These are phyloP conservation scores for Pestalotiopsis sp. DNA, from an alignment of 2,329 filamentous ascomycete species.

Conservation along the genomic window DNA sequence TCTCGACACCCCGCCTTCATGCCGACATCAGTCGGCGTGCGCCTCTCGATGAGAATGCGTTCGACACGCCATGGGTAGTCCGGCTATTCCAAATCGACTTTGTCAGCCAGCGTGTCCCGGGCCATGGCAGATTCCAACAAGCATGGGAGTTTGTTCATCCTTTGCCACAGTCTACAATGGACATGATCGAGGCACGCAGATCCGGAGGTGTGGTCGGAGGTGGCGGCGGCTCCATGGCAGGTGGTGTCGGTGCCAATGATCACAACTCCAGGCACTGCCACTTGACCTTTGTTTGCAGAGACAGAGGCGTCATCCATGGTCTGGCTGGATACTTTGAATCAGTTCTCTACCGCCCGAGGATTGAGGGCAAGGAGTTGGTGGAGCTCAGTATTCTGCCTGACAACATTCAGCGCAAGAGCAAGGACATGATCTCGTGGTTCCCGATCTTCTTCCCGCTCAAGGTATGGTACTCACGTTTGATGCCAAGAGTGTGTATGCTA, in stretches of 20 bases:
- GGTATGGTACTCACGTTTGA: slow-evolving; percentile 51
- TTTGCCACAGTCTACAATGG: slow-evolving; percentile 61
- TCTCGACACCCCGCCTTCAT: slow-evolving; percentile 83
- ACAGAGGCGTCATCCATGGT: slow-evolving; percentile 85
- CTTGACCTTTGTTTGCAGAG: slow-evolving; percentile 75
- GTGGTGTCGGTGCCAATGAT: slow-evolving; percentile 81
- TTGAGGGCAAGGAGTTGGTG: slow-evolving; percentile 54
- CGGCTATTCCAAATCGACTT: slow-evolving; percentile 90
- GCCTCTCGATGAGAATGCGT: slow-evolving; percentile 67
- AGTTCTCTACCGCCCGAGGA: slow-evolving; percentile 73
- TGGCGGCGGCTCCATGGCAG: slow-evolving; percentile 73
- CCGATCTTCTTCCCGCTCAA: slow-evolving; percentile 97
- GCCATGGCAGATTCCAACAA: slow-evolving; percentile 67
- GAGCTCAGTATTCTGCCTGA: slow-evolving; percentile 93
- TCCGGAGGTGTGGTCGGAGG: slow-evolving; percentile 68
- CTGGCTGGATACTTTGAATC: slow-evolving; percentile 95
- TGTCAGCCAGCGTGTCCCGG: slow-evolving; percentile 67
- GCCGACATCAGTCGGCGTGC: slow-evolving; percentile 73
- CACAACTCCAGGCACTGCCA: slow-evolving; percentile 86
- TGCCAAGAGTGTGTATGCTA: not conserved
- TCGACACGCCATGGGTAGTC: slow-evolving; percentile 93
- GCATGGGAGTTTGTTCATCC: slow-evolving; percentile 84
- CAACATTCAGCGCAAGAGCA: slow-evolving; percentile 88
- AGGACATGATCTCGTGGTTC: slow-evolving; percentile 99
- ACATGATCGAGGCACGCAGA: slow-evolving; percentile 56